phyloP scores from a whole-genome alignment of 768 basidiomycete genomes.

The Rhizopogon sp. region DNA sequence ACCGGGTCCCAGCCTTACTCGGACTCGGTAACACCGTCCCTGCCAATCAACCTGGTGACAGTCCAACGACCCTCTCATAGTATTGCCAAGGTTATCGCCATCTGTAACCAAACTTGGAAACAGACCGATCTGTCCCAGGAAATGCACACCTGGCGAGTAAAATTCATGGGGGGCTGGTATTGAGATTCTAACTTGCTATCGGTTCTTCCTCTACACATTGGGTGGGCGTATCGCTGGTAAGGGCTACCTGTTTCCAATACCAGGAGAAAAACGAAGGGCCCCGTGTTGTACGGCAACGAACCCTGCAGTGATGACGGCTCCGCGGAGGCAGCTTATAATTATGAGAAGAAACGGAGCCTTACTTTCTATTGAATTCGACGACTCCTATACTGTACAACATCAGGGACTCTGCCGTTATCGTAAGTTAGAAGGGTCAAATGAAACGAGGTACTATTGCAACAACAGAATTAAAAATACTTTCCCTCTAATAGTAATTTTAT shows the following conservation, averaged over 20 bases:
- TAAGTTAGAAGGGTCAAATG: not conserved
- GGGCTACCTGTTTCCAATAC: constrained; percentile 7
- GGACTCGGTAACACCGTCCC: too few relatives aligned
- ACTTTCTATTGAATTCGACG: not conserved
- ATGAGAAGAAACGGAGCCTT: not conserved
- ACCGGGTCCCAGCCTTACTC: too few relatives aligned
- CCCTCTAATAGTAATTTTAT: too few relatives aligned
- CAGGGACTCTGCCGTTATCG: not conserved
- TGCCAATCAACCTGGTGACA: too few relatives aligned
- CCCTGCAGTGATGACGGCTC: constrained; percentile 16
- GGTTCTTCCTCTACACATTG: not conserved
- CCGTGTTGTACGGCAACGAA: constrained; percentile 13
- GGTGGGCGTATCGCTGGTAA: constrained; percentile 3
- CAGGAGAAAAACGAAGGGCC: constrained; percentile 10
- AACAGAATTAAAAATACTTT: too few relatives aligned
- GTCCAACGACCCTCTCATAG: too few relatives aligned
- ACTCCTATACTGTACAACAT: not conserved
- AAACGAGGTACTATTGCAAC: too few relatives aligned
- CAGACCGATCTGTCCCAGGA: too few relatives aligned
- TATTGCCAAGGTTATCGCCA: not conserved
- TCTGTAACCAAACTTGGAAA: not conserved
- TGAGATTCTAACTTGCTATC: not conserved
- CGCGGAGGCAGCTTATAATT: constrained; percentile 19
- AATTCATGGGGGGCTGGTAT: not conserved
- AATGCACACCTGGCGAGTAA: not conserved